Evolutionary conservation across 805 yeast species (phyloP).

Genomic region (Metahyphopichia silvanorum): DNA sequence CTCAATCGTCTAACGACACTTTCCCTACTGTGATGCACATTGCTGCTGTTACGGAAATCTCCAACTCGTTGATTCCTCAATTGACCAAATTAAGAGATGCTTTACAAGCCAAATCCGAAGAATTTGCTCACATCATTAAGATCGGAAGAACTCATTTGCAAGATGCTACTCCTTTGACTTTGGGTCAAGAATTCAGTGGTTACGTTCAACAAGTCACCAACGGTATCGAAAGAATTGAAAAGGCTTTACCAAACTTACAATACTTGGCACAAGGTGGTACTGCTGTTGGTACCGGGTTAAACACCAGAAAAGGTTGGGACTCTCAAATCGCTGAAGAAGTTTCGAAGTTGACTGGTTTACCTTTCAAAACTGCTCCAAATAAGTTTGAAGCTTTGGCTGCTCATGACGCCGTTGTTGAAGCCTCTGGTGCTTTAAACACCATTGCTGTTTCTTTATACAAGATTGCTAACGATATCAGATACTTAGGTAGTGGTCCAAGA

Average conservation of each 20-base stretch:
- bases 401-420: slow-evolving; percentile 97
- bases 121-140: slow-evolving; percentile 87
- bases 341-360: slow-evolving; percentile 79
- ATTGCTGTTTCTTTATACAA: slow-evolving; percentile 90
- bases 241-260: slow-evolving; percentile 69
- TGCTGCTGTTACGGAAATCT: slow-evolving; percentile 92
- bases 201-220: slow-evolving; percentile 90
- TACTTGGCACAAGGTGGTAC: slow-evolving; percentile 98
- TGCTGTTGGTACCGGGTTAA: slow-evolving; percentile 98
- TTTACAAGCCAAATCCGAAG: slow-evolving; percentile 72
- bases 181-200: slow-evolving; percentile 98
- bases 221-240: slow-evolving; percentile 85
- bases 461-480: slow-evolving; percentile 97
- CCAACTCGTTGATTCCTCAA: slow-evolving; percentile 73
- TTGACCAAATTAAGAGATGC: slow-evolving; percentile 74
- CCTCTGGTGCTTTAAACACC: slow-evolving; percentile 95
- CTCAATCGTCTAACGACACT: slow-evolving; percentile 98
- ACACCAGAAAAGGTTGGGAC: slow-evolving; percentile 90
- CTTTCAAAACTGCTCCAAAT: slow-evolving; percentile 94
- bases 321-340: slow-evolving; percentile 84
- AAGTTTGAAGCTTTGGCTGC: slow-evolving; percentile 99
- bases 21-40: slow-evolving; percentile 99
- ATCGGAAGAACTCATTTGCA: slow-evolving; percentile 99
- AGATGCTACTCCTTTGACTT: slow-evolving; percentile 96
- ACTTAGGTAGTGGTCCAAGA: slow-evolving; percentile 98